Base-by-base conservation (phyloP, 129 eudicot species). In the Chrysanthemum lavandulifolium region DNA sequence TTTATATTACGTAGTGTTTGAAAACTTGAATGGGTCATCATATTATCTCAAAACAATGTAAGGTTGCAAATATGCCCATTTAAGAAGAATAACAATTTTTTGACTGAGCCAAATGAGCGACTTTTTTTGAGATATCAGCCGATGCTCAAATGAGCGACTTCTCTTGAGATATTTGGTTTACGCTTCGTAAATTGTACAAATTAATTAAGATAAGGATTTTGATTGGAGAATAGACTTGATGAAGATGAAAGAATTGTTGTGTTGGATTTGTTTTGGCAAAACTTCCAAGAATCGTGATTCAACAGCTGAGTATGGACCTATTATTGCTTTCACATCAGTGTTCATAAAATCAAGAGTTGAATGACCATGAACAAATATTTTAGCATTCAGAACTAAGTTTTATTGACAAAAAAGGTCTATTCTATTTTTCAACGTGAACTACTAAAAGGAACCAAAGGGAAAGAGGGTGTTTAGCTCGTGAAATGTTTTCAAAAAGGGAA, bases 171-270 rank as follows among this genome's bases (percentile, higher is more conserved):
- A 21, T 21, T 21, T 21, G 23, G 23, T 21, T 21, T 21, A 21
- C 23, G 23, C 23, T 21, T 21, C 23, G 23, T 21, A 21, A 21
- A 21, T 25, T 25, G 29, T 25, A 25, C 40, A 36, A 70, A 10
- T 70, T 33, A 45, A 40, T 80, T 33, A 49, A 68, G 69, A 23
- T 73, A 77, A 36, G 88, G 82, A 73, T 59, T 43, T 1, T 14
- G 23, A 45, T 13, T 21, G n/a, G 75, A 59, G 12, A 67, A 73
- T 3, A 82, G 76, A 57, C 49, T 59, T 40, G 72, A 14, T 43
- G 81, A 15, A 18, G 74, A 65, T 6, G 85, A 77, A 59, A 84
- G 59, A 14, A 84, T 61, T 5, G 88, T 85, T n/a, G 74, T 73
- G 62, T 73, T 63, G 47, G 81, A 78, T 19, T 74, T 73, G 16